Conservation (phyloP, 768 basidiomycete genomes). For the Pisolithus orientalis region DNA sequence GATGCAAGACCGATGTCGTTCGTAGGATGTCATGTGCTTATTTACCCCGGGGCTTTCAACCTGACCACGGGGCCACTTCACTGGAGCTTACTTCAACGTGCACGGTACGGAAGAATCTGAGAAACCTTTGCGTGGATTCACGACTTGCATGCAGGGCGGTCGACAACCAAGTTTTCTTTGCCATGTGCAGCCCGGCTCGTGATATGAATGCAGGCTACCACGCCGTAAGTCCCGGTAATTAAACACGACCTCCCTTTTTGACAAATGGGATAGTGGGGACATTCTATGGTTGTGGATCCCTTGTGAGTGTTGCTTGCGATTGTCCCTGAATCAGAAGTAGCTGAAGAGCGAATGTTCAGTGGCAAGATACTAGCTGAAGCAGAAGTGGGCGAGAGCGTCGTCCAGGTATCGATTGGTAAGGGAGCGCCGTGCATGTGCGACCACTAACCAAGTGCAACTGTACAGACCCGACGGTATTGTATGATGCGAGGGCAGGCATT, state of each 20-base stretch:
- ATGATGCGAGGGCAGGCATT: constrained; percentile 70
- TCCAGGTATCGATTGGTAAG: constrained; percentile 80
- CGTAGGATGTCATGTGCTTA: constrained; percentile 76
- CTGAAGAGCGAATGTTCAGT: constrained; percentile 35
- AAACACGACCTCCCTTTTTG: not conserved
- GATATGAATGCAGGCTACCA: constrained; percentile 80
- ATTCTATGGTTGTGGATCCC: constrained; percentile 87
- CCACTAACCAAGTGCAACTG: constrained; percentile 10
- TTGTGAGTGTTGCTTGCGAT: constrained; percentile 44
- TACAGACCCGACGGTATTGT: constrained; percentile 54
- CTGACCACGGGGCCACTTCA: constrained; percentile 91
- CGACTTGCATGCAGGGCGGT: constrained; percentile 57
- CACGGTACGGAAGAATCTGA: constrained; percentile 43
- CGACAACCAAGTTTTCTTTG: constrained; percentile 94
- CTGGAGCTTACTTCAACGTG: constrained; percentile 89
- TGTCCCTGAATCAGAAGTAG: not conserved
- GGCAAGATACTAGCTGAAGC: constrained; percentile 71
- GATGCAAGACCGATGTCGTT: constrained; percentile 1
- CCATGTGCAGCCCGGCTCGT: constrained; percentile 94
- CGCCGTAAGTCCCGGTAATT: constrained; percentile 50
- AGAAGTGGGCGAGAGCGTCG: constrained; percentile 68
- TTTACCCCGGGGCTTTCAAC: constrained; percentile 96
- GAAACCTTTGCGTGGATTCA: constrained; percentile 3
- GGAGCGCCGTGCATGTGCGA: constrained; percentile 1
- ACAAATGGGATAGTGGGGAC: constrained; percentile 61